Percentiles rank a stretch among this genome's conserved stretches.
Evolutionary conservation across 345 rosid species (phyloP).

Genomic region (Brassica napus): Da-Ae NC_063445.1:29863501-29864000

Average conservation of each 20-base stretch:
- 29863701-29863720: slow-evolving; percentile 98
- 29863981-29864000: slow-evolving; percentile 84
- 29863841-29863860: slow-evolving; percentile 87
- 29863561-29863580: slow-evolving; percentile 96
- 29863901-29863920: slow-evolving; percentile 51
- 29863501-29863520: slow-evolving; percentile 7
- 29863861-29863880: slow-evolving; percentile 82
- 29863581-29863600: slow-evolving; percentile 96
- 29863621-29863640: slow-evolving; percentile 60
- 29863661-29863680: slow-evolving; percentile 18
- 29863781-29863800: slow-evolving; percentile 19
- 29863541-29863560: slow-evolving; percentile 83
- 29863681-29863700: slow-evolving; percentile 30
- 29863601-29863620: slow-evolving; percentile 92
- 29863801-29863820: slow-evolving; percentile 19
- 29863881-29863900: slow-evolving; percentile 50
- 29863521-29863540: slow-evolving; percentile 9
- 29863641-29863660: slow-evolving; percentile 24
- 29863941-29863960: slow-evolving; percentile 51
- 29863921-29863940: slow-evolving; percentile 55
- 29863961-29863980: slow-evolving; percentile 62
- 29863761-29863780: slow-evolving; percentile 33
- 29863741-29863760: slow-evolving; percentile 99
- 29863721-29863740: slow-evolving; percentile 83
- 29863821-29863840: slow-evolving; percentile 33